Evolutionary conservation across 192 early-diverging fungal genomes (phyloP).

Genomic region (Gamsiella multidivaricata): DNA sequence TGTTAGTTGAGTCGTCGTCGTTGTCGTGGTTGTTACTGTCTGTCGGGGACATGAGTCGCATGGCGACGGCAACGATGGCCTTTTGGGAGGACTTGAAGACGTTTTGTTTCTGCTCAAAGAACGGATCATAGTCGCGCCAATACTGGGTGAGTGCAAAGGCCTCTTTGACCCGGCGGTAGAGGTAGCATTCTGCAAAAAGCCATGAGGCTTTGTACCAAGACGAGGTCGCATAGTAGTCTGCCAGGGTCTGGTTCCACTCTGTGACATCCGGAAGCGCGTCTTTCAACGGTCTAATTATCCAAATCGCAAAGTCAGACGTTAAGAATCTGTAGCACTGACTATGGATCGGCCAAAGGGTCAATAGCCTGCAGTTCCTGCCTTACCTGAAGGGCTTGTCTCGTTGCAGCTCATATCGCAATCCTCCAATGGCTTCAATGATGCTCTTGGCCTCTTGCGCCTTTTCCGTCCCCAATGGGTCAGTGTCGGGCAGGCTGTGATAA

Average conservation of each 20-base stretch:
- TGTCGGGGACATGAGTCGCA: slow-evolving; percentile 57
- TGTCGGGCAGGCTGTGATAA: slow-evolving; percentile 50
- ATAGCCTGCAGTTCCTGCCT: no score
- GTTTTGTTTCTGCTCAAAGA: slow-evolving; percentile 71
- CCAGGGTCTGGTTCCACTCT: slow-evolving; percentile 74
- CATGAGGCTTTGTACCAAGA: slow-evolving; percentile 86
- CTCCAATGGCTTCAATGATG: slow-evolving; percentile 71
- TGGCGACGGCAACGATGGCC: slow-evolving; percentile 75
- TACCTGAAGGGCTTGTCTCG: slow-evolving; percentile 67
- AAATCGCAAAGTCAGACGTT: no score
- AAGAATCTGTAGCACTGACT: no score
- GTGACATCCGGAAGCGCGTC: slow-evolving; percentile 68
- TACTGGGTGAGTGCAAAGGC: slow-evolving; percentile 63
- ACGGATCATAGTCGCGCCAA: slow-evolving; percentile 83
- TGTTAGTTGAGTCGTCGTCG: slow-evolving; percentile 7
- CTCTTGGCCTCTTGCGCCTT: slow-evolving; percentile 72
- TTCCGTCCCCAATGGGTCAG: slow-evolving; percentile 24
- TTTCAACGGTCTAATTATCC: slow-evolving; percentile 54
- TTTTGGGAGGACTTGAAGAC: slow-evolving; percentile 75
- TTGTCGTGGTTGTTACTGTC: slow-evolving; percentile 5
- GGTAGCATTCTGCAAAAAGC: slow-evolving; percentile 87
- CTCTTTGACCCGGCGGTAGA: slow-evolving; percentile 80
- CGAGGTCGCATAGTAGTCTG: slow-evolving; percentile 58
- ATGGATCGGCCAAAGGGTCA: no score
- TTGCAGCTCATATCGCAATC: slow-evolving; percentile 81